Evolutionary conservation across 73 alveolate genomes (phyloP).

Genomic region (Tetrahymena elliotti): DNA sequence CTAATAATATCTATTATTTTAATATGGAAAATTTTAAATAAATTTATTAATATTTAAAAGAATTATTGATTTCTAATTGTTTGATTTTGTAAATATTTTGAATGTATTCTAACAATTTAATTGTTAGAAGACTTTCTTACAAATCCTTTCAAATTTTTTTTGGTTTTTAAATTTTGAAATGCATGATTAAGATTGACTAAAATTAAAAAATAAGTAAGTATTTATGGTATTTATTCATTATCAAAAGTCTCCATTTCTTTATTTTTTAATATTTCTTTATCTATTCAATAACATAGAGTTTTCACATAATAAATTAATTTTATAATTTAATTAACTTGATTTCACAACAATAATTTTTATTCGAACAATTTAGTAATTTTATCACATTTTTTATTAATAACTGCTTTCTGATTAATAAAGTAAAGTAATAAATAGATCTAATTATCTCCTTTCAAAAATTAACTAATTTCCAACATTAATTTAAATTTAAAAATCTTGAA

Average conservation of each 20-base stretch:
- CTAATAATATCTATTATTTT: not conserved
- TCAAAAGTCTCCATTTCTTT: too few relatives aligned
- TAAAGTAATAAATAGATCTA: too few relatives aligned
- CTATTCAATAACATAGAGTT: not conserved
- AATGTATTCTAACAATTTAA: not conserved
- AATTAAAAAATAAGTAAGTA: not conserved
- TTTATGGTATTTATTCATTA: too few relatives aligned
- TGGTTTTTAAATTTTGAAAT: not conserved
- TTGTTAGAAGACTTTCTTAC: not conserved
- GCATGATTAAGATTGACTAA: not conserved
- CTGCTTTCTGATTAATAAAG: not conserved
- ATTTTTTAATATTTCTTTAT: too few relatives aligned
- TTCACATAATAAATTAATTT: too few relatives aligned
- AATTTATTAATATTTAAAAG: not conserved
- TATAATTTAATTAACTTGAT: too few relatives aligned
- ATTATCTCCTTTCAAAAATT: not conserved
- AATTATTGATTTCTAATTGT: not conserved
- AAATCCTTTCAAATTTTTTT: not conserved
- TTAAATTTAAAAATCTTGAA: not conserved
- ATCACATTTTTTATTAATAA: too few relatives aligned
- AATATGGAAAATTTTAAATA: not conserved
- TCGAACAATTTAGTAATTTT: too few relatives aligned
- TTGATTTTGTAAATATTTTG: not conserved
- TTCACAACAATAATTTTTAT: too few relatives aligned
- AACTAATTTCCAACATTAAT: not conserved